Evolutionary conservation across 148 eudicot genomes (phyloP).

Genomic region (Diospyros kaki): DNA sequence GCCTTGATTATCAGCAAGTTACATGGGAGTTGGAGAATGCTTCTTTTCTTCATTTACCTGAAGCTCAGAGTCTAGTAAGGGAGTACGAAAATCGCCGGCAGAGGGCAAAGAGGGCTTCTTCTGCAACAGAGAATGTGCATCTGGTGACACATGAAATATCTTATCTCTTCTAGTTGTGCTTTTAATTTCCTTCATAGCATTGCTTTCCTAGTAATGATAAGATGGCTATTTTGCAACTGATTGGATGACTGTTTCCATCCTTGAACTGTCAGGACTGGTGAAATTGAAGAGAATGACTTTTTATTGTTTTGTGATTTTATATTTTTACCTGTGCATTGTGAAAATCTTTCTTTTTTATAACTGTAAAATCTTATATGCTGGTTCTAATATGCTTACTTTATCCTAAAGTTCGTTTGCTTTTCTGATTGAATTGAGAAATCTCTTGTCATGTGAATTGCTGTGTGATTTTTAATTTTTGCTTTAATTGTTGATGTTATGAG

Average conservation of each 20-base stretch:
- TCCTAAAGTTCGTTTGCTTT: too few species aligned
- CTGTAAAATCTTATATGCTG: neutral
- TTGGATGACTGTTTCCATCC: neutral
- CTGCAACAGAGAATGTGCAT: constrained; percentile 28
- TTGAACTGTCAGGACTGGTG: neutral
- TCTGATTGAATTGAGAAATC: too few species aligned
- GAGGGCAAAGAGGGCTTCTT: constrained; percentile 19
- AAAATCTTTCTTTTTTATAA: neutral
- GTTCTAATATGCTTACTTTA: too few species aligned
- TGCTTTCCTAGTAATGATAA: neutral
- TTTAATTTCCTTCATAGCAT: neutral
- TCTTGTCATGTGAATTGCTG: too few species aligned
- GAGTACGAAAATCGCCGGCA: constrained; percentile 27
- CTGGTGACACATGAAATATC: neutral
- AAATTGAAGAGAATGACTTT: neutral
- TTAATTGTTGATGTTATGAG: too few species aligned
- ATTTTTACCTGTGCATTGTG: neutral
- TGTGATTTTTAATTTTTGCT: too few species aligned
- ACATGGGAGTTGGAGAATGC: constrained; percentile 67
- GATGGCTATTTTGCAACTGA: neutral
- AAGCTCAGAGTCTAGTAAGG: constrained; percentile 25
- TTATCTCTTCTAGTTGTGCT: neutral
- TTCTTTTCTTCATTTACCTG: constrained; percentile 25
- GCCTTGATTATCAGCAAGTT: constrained; percentile 59
- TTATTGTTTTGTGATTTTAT: neutral